Base-by-base conservation (phyloP, 1,284 basidiomycete genomes). In the Thelephora terrestris region DNA sequence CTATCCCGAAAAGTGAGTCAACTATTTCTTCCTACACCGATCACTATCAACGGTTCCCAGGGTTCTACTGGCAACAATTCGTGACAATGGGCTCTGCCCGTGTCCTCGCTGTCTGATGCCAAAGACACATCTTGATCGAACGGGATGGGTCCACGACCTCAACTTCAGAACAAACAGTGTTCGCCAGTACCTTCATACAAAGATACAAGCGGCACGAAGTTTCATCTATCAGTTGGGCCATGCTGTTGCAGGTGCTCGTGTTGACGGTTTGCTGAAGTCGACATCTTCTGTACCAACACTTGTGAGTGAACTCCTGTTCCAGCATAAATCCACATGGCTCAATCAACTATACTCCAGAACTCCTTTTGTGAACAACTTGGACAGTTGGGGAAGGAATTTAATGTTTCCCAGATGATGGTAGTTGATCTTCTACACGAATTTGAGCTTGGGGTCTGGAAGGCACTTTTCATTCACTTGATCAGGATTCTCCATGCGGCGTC, bases 41-140 rank as follows among this genome's bases (percentile, higher is more conserved):
- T 52, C 61, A 62, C 53, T 34, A 10, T n/a, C 4, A 16, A 18
- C 9, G 18, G 40, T 27, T 48, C 17, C 12, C 29, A 57, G 54
- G 24, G 40, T 55, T 5, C 17, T 52, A 2, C 14, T 54, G 1
- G 43, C 55, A 2, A 53, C 50, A 7, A 47, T 60, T 6, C 44
- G 50, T 3, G 52, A 55, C 29, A 25, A 58, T 1, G 60, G 54
- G 1, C 7, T 21, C 0, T 59, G 55, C 38, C 59, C 57, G 1
- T 69, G 67, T 43, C 63, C 64, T 6, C 56, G 53, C 1, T 68
- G 66, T 46, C 54, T 56, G 1, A 47, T 60, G n/a, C 25, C 52
- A 20, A 55, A 56, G 48, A 52, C 37, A 27, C 45, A 44, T 21
- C 52, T 62, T 16, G 45, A 39, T 3, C 34, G 45, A 7, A 46